Conservation (phyloP, 495 filamentous ascomycete species). For the Stereocaulon alpinum region DNA sequence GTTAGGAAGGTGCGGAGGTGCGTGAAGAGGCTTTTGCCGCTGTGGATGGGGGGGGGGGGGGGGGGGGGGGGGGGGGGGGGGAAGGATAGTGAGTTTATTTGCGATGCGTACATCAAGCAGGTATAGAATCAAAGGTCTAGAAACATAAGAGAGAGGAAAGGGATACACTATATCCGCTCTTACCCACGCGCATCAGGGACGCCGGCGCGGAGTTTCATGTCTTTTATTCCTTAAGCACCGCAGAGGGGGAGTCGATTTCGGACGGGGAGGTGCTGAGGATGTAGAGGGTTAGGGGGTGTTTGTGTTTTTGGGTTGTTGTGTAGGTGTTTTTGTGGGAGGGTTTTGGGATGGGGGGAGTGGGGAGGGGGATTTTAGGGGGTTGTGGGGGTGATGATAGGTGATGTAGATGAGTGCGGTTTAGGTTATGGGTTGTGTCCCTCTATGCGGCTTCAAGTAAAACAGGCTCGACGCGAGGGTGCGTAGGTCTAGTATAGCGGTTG, state of each 20-base stretch:
- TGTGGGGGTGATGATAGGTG: background rate
- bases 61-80: too few species aligned
- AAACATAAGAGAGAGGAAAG: too few species aligned
- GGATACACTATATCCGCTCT: too few species aligned
- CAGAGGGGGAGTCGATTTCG: slow-evolving; percentile 17
- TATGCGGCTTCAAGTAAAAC: background rate
- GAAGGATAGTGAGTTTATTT: background rate
- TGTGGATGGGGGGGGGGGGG: too few species aligned
- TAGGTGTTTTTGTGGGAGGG: slow-evolving; percentile 6
- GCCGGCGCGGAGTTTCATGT: slow-evolving; percentile 10
- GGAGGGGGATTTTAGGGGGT: slow-evolving; percentile 1
- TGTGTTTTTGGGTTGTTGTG: background rate
- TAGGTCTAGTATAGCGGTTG: too few species aligned
- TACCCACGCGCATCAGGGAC: slow-evolving; percentile 19
- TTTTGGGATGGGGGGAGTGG: slow-evolving; percentile 7
- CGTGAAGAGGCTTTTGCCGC: too few species aligned
- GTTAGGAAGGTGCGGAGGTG: slow-evolving; percentile 20
- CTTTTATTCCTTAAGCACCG: slow-evolving; percentile 21
- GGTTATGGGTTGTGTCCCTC: background rate
- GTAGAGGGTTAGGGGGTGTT: slow-evolving; percentile 10
- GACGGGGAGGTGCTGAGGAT: slow-evolving; percentile 13
- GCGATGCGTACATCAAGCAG: background rate
- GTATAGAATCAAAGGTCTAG: background rate
- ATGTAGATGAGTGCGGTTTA: background rate
- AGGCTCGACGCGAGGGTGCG: too few species aligned